Evolutionary conservation across 2,329 filamentous ascomycete genomes (phyloP), one percentile per base, ranked within the genome.

Genomic region (Tolypocladium album): DNA sequence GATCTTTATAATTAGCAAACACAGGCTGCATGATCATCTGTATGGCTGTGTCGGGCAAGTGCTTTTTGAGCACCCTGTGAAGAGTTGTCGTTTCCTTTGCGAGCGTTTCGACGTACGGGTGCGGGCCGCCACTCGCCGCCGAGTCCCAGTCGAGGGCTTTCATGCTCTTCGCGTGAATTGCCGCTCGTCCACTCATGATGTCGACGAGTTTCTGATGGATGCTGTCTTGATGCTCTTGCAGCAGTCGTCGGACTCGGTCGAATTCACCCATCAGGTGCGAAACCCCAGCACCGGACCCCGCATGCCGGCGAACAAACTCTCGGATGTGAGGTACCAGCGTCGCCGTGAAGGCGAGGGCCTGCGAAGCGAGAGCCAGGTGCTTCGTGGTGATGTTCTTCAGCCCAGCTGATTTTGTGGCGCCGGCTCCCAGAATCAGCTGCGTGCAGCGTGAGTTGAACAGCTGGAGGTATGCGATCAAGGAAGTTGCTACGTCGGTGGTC

Each of bases 311-410:
- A 27, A 95, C 86, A 66, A 95, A 96, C 74, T 97, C 94, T 53
- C 93, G 86, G 36, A 97, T 82, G 70, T 97, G 92, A 0, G 94
- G 93, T 5, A 96, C 87, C 1, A 97, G 79, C 0, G 90, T 86
- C 31, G 92, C 89, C 55, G 96, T 86, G 71, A 99, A 97, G 53
- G 88, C 88, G 24, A 97, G 76, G 0, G 92, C 89, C 72, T 97
- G 93, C 0, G 89, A 92, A 2, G 94, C 92, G 22, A 97, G 84
- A 0, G 94, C 92, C 1, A 99, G 82, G 74, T 99, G 93, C 67
- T 94, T 94, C 0, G 94, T 96, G 0, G 90, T 96, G 71, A 99
- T 99, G 69, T 97, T 97, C 72, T 92, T 96, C 24, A 99, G 79
- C 0, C 93, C 93, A 1, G 92, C 94, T 31, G 89, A 92, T 42